Base-by-base conservation (phyloP, 2,329 filamentous ascomycete species). In the Colletotrichum karsti region DNA sequence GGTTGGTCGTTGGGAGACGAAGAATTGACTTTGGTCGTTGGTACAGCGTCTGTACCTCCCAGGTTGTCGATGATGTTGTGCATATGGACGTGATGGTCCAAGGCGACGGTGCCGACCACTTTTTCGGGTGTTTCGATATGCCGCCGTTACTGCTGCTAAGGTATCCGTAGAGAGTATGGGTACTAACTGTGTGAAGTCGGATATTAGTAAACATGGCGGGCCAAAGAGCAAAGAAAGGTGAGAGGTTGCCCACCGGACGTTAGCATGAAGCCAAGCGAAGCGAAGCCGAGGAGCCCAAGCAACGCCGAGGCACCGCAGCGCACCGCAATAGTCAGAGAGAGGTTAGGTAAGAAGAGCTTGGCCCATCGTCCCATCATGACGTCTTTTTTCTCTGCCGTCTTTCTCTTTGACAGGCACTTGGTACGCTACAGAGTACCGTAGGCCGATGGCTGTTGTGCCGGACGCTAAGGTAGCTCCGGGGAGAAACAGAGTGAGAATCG, bases 11-110 rank as follows among this genome's bases (percentile, higher is more conserved):
- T 35, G 50, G 28, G 10, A 18, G 30, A 35, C 50, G 6, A 15
- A 28, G 42, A 51, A 26, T 41, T 22, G 35, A 46, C 59, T 44
- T 35, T 18, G 20, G 20, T 28, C 37, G 35, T 30, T 15, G 22
- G 42, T 48, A 50, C 26, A 33, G 18, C 24, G 15, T 51, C 22
- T 41, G 41, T 20, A 24, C 33, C 18, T 20, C 10, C 56, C 12
- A 37, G 42, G 57, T 67, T 63, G 59, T 63, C 51, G n/a, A 48
- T 33, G 44, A 63, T 67, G 64, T 50, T 67, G 42, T 63, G 64
- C 64, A 67, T 67, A 42, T 57, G 41, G 59, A 51, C 59, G 39
- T 13, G 42, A 67, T 53, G 37, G 60, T 39, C 51, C 59, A 24
- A 30, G 59, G 48, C 51, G 46, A 62, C 35, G 64, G 42, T 55